These are phyloP conservation scores for Fusarium palustre DNA, from an alignment of 2,329 filamentous ascomycete species.

Conservation along the genomic window DNA sequence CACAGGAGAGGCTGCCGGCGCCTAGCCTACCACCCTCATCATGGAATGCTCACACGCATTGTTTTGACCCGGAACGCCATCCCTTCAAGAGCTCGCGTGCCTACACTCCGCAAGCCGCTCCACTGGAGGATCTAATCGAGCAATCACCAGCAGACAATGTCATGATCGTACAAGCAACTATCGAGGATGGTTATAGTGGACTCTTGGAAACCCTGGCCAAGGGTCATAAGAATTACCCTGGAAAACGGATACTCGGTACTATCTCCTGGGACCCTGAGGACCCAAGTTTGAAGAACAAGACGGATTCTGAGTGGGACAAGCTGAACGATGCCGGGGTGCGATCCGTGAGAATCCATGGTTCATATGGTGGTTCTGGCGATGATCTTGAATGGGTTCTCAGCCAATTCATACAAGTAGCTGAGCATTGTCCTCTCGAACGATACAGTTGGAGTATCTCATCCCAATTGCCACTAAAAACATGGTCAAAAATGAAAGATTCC, in stretches of 20 bases:
- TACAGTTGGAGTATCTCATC: slow-evolving; percentile 10
- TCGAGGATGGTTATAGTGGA: slow-evolving; percentile 9
- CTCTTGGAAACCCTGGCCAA: neutral
- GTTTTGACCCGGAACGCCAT: neutral
- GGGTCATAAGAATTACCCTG: neutral
- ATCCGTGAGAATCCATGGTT: slow-evolving; percentile 9
- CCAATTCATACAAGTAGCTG: neutral
- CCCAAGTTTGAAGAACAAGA: neutral
- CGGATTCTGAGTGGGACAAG: neutral
- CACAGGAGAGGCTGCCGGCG: fast-evolving
- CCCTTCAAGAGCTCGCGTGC: neutral
- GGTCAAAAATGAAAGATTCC: slow-evolving; percentile 1
- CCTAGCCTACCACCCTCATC: neutral
- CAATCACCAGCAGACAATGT: neutral
- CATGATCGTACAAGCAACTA: slow-evolving; percentile 16
- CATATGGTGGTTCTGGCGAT: neutral
- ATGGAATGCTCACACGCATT: slow-evolving; percentile 15
- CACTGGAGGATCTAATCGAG: neutral
- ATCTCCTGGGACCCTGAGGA: slow-evolving; percentile 3
- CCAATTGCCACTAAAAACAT: neutral
- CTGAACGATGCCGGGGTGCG: neutral
- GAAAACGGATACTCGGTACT: neutral
- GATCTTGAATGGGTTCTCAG: neutral
- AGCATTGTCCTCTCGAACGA: neutral
- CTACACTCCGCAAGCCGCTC: slow-evolving; percentile 11